Base-by-base conservation (phyloP, 2,329 filamentous ascomycete species). In the Metarhizium rileyi region DNA sequence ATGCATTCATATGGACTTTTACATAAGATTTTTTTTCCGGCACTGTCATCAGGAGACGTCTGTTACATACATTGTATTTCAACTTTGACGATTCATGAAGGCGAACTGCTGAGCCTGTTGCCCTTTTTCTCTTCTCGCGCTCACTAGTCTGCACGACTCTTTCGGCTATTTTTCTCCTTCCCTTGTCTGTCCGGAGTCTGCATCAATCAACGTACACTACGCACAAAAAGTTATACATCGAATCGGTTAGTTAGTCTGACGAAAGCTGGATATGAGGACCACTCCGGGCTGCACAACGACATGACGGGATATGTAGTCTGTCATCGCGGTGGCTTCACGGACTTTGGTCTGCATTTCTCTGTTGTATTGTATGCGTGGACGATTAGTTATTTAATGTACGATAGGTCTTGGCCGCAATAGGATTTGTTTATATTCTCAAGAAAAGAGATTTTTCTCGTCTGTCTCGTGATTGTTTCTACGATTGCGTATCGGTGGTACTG, bases 61-160 rank as follows among this genome's bases (percentile, higher is more conserved):
- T 54, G 46, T 50, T 48, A 55, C 49, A 46, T 30, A 53, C 28
- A 52, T 46, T 50, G 26, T 22, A 50, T 47, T 38, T 51, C 56
- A 44, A 54, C 47, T 53, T 52, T 58, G 52, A 58, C 53, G 55
- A 61, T 56, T 57, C 50, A 61, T 55, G 52, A 56, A 48, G 50
- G 55, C 46, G 49, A 53, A 53, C 20, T 47, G 44, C 23, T 18
- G 22, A 22, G 40, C n/a, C 46, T 46, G 40, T 38, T 36, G 33
- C 35, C 42, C 49, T 44, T 22, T 47, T 33, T 50, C 36, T 50
- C 51, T 42, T 41, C 20, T 42, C 38, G 22, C 38, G 38, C 36
- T 42, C 38, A 42, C 16, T 42, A 25, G 22, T 16, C 38, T 38
- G 9, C 18, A 46, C 26, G 38, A 50, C 41, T 50, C 44, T 43